Evolutionary conservation across 106 monocot genomes (phyloP), one percentile per base, ranked within the genome.

Genomic region (Dendrobium officinale): DNA sequence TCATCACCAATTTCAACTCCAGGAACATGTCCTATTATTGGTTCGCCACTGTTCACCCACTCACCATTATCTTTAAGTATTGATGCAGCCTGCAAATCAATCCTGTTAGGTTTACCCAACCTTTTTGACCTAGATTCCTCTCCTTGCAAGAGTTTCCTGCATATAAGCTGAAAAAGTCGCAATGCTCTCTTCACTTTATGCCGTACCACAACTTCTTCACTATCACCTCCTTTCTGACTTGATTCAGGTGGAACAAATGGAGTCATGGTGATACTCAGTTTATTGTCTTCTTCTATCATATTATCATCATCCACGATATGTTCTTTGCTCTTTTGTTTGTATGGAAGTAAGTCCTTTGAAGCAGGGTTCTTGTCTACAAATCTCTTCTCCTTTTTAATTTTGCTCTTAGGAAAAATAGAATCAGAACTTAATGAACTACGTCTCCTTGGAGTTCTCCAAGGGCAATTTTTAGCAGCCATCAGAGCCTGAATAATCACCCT

Each of bases 1-100:
- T 98, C 90, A 86, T 98, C 97, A 3, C 97, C 97, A 82, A 98
- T 83, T 85, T 98, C 95, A 37, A 92, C 92, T 48, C 96, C 96
- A 75, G 88, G 90, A 6, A 98, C 88, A 66, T 49, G 2, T 47
- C 94, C 96, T 77, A 94, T 41, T 31, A 88, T 85, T 13, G 86
- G 81, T 37, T 86, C 82, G 54, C 86, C 86, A 66, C 41, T 40
- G 56, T 88, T 91, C 45, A 84, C 84, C 83, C 81, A 87, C 15
- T 80, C 77, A 26, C 87, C 83, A 55, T 77, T 83, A n/a, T 83
- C 77, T 78, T 91, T 93, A 27, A 91, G 85, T 55, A 89, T 86
- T 5, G 10, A 13, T 59, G 82, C 61, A 68, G 93, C 88, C 31
- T 66, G 75, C 51, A 93, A 77, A 81, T 96, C 96, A 83, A 90